Evolutionary conservation across 305 asterid genomes (phyloP).

Genomic region (Fraxinus floribunda): DNA sequence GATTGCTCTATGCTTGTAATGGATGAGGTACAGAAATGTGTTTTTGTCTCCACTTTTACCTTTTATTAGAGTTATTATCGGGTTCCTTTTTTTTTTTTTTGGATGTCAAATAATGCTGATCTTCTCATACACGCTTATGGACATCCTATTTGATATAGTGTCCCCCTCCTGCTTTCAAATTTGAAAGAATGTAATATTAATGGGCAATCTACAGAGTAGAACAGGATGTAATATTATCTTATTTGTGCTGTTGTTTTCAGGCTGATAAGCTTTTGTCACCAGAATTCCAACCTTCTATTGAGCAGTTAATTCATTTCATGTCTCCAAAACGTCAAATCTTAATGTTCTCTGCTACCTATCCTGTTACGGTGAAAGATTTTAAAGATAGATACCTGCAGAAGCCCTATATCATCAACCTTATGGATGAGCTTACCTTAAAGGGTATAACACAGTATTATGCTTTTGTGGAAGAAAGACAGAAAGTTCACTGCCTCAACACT

Average conservation of each 20-base stretch:
- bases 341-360: conserved; percentile 95
- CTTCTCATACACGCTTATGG: conserved; percentile 1
- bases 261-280: conserved; percentile 96
- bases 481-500: conserved; percentile 91
- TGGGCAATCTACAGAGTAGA: not conserved
- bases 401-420: conserved; percentile 83
- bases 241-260: conserved; percentile 44
- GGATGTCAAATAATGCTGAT: not conserved
- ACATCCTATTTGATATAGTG: conserved; percentile 10
- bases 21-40: conserved; percentile 70
- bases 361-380: conserved; percentile 86
- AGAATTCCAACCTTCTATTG: conserved; percentile 90
- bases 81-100: conserved; percentile 7
- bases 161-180: conserved; percentile 10
- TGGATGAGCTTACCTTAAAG: conserved; percentile 97
- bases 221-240: conserved; percentile 13
- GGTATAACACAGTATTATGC: conserved; percentile 95
- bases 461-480: conserved; percentile 96
- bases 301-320: conserved; percentile 66
- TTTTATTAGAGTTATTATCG: not conserved
- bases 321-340: conserved; percentile 76
- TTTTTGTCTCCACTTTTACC: not conserved
- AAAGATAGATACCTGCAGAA: conserved; percentile 72
- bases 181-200: conserved; percentile 15
- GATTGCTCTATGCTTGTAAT: conserved; percentile 75